phyloP scores from a whole-genome alignment of 1,139 yeast genomes.

The Suhomyces ambrosiae region DNA sequence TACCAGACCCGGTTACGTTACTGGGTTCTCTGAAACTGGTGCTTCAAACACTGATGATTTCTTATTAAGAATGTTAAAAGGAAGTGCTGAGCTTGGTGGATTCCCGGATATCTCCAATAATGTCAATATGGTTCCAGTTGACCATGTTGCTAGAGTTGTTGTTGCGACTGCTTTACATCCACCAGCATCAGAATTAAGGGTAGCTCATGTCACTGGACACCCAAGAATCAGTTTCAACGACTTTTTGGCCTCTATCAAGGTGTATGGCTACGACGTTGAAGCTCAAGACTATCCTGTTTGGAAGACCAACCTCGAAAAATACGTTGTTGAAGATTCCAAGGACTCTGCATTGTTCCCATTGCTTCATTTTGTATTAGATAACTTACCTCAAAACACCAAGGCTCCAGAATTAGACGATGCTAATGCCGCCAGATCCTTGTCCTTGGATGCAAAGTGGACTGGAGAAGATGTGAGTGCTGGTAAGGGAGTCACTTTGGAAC shows the following conservation, averaged over 20 bases:
- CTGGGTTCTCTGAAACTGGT: conserved; percentile 84
- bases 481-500: conserved; percentile 65
- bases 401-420: conserved; percentile 94
- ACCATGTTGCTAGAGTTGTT: conserved; percentile 92
- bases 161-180: conserved; percentile 84
- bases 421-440: conserved; percentile 70
- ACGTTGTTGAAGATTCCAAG: conserved; percentile 61
- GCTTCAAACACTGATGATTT: conserved; percentile 95
- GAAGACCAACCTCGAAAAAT: conserved; percentile 74
- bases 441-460: conserved; percentile 60
- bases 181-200: conserved; percentile 58
- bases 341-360: conserved; percentile 92
- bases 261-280: conserved; percentile 71
- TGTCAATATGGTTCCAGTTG: conserved; percentile 97
- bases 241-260: conserved; percentile 63
- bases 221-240: conserved; percentile 84
- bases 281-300: conserved; percentile 73
- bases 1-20: conserved; percentile 93
- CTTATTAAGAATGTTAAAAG: conserved; percentile 90
- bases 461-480: conserved; percentile 70
- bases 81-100: conserved; percentile 83
- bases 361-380: conserved; percentile 89
- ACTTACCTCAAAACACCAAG: conserved; percentile 84
- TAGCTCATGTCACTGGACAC: conserved; percentile 96
- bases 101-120: conserved; percentile 85